Base-by-base conservation (phyloP, 2,329 filamentous ascomycete genomes). In the Aspergillus fischeri region DNA sequence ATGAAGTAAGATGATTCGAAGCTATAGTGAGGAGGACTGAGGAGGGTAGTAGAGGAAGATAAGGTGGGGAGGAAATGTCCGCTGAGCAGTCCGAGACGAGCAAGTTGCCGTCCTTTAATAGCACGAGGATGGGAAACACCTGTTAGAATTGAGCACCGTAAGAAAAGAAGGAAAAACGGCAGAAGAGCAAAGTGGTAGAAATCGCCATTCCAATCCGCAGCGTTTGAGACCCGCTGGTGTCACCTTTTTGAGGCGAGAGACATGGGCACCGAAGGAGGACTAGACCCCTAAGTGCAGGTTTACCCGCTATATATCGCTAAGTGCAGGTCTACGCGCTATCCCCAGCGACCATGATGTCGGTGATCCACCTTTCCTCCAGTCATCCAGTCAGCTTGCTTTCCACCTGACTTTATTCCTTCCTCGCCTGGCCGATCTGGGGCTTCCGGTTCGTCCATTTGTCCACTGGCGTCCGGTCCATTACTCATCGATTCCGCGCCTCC, bases 261-360 rank as follows among this genome's bases (percentile, higher is more conserved):
- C 49, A 52, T 25, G 32, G n/a, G 20, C 45, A 21, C 45, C 49
- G 50, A 27, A 48, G n/a, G 28, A 54, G 49, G 54, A 50, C 61
- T 59, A 54, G 55, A 59, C 60, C 58, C 57, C 63, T 63, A 67
- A 66, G 59, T 59, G 63, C 63, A 65, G 56, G 63, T 65, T 53
- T 55, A 60, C 32, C 48, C 58, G 57, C 53, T 42, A 35, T 60
- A 69, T 65, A 60, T 67, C 70, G 62, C 68, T 73, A 72, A 73
- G 70, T 69, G 70, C 71, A 70, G 65, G 70, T 67, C 58, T 62
- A 63, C 60, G 60, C 58, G 64, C 49, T 63, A 65, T 14, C 10
- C 28, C 28, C 41, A 44, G 11, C 35, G 24, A 45, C 45, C 51
- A 56, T 53, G 53, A 49, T 49, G 49, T 47, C 53, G 38, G 52